Conservation (phyloP, 2,329 filamentous ascomycete genomes). For the Verticillium nonalfalfae region DNA sequence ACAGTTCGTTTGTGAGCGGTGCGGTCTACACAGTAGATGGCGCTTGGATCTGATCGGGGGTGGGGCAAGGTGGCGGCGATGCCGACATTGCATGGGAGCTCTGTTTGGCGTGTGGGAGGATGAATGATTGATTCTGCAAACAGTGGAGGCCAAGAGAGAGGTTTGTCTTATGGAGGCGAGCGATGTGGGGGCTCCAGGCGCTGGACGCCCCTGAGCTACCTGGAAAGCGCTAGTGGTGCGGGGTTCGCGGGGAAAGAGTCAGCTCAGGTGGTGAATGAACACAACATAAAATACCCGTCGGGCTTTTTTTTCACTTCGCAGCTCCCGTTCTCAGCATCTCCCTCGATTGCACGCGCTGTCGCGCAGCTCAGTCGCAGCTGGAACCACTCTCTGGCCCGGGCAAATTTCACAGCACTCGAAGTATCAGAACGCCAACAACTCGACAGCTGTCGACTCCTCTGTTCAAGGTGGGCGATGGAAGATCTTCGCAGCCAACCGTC, state of each 20-base stretch:
- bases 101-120: background rate
- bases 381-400: background rate
- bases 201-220: background rate
- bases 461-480: background rate
- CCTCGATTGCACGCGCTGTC: background rate
- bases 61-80: background rate
- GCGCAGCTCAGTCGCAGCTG: background rate
- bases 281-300: background rate
- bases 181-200: background rate
- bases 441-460: no score
- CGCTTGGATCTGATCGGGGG: conserved; percentile 24
- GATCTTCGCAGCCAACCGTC: background rate
- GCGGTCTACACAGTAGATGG: conserved; percentile 40
- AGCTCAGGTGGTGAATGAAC: background rate
- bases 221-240: background rate
- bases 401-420: background rate
- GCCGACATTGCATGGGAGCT: background rate
- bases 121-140: background rate
- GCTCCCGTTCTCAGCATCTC: background rate
- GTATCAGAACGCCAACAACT: background rate
- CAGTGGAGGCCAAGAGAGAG: no score
- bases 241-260: background rate
- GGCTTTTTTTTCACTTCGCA: background rate
- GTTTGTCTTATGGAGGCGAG: no score
- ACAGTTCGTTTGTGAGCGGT: conserved; percentile 38